Conservation (phyloP, 495 filamentous ascomycete species). For the Cairneyella variabilis region DNA sequence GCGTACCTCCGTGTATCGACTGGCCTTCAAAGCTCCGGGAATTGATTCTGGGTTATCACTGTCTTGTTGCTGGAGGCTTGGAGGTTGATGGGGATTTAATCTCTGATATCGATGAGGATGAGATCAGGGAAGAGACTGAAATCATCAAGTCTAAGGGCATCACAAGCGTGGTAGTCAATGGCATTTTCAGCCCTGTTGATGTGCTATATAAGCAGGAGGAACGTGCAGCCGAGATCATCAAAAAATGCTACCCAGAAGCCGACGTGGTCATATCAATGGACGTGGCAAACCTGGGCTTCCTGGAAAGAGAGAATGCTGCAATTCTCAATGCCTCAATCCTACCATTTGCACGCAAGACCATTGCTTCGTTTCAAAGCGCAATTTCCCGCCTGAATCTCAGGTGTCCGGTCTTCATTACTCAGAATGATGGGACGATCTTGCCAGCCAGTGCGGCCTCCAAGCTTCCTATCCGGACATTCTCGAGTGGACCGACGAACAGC, state of each 20-base stretch:
- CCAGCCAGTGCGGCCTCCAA: constrained; percentile 34
- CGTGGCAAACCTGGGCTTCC: constrained; percentile 43
- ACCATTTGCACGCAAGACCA: constrained; percentile 37
- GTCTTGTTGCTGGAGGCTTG: constrained; percentile 35
- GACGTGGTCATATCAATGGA: constrained; percentile 34
- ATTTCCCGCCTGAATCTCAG: constrained; percentile 36
- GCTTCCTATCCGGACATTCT: constrained; percentile 48
- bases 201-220: constrained; percentile 26
- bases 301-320: constrained; percentile 48
- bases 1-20: constrained; percentile 42
- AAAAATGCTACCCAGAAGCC: constrained; percentile 3
- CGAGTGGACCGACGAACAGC: constrained; percentile 46
- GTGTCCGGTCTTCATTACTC: constrained; percentile 46
- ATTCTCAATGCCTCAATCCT: constrained; percentile 49
- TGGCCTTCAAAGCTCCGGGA: constrained; percentile 31
- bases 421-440: constrained; percentile 49
- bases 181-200: constrained; percentile 33
- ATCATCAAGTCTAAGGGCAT: constrained; percentile 30
- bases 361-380: constrained; percentile 37
- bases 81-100: constrained; percentile 36
- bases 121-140: constrained; percentile 25
- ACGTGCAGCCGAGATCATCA: constrained; percentile 7
- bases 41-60: constrained; percentile 29
- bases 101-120: constrained; percentile 22
- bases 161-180: constrained; percentile 30